Evolutionary conservation across 2,329 filamentous ascomycete genomes (phyloP), one percentile per base, ranked within the genome.

Genomic region (Colletotrichum trifolii): DNA sequence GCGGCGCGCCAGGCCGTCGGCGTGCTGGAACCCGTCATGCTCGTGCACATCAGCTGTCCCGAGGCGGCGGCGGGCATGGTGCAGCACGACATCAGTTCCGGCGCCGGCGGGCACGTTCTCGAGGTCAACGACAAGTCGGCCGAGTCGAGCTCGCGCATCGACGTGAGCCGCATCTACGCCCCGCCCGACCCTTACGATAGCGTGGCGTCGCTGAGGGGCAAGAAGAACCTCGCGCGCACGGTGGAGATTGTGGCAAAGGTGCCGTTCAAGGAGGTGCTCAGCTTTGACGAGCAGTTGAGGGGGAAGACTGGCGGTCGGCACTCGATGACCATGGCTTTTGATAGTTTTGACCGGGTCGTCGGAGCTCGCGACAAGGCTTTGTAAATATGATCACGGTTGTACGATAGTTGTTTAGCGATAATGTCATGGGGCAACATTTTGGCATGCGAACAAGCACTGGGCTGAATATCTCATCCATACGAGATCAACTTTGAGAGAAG

Each of bases 211-310:
- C 81, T 80, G 71, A 82, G 79, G 47, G 81, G 82, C 45, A 84
- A 83, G 73, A 83, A 81, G 70, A 82, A 78, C 42, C 79, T 77
- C 39, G 77, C 79, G 60, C 79, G 82, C 49, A 83, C 81, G 79
- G 81, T 85, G 63, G 85, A 90, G 54, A 93, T 99, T 70, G 89
- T 91, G 10, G 96, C 94, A 25, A 89, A 92, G 72, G 95, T 98
- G 35, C 96, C 96, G 38, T 83, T 98, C 71, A 96, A 96, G 79
- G 95, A 98, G 78, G 97, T 98, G 93, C 90, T 98, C 40, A 92
- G 95, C 46, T 99, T 98, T 77, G 83, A 98, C 71, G 93, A 93
- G 75, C 92, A 96, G 74, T 79, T 99, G 68, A 84, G 96, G 56
- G 94, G 93, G 77, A 85, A 97, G 81, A 99, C 95, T 4, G 92